Evolutionary conservation across 2,329 filamentous ascomycete genomes (phyloP), one percentile per base, ranked within the genome.

Genomic region (Sphaerostilbella broomeana): DNA sequence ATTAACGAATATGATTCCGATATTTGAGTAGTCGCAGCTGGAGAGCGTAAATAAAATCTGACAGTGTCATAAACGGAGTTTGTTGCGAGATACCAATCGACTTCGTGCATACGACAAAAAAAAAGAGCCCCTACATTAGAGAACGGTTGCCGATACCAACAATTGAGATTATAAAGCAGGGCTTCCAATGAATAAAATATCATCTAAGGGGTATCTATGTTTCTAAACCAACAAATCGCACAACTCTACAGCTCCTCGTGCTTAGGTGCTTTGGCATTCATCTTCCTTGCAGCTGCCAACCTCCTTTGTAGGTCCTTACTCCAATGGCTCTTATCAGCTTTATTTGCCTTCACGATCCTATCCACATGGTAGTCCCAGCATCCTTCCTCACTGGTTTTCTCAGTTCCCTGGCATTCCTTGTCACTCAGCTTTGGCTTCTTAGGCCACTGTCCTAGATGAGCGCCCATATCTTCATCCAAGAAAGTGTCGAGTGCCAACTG

Each of bases 381-480:
- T 27, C 71, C 73, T 43, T 76, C 72, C 2, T 59, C 61, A 18
- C 60, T 56, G 12, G 46, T 51, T 13, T 46, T 44, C 11, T 52
- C 59, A 3, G 49, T 54, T 12, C 47, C 47, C 27, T 51, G 55
- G 31, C 69, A 75, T 33, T 57, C 47, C 40, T 50, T 50, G 15
- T 65, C 62, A 17, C 55, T 55, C 26, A 55, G 50, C 34, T 59
- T 59, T 4, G 51, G 47, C 15, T 47, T 50, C 16, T 47, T 62
- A 0, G 77, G 77, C 76, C 76, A 82, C 45, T 75, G 60, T 0
- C 75, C 74, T 13, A 70, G 47, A 17, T 64, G 62, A 3, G 78
- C 78, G 27, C 78, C 77, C 68, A 81, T 78, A 41, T 73, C 68
- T 45, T 72, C 69, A 51, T 84, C 79, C n/a, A 84, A 61, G 52